Evolutionary conservation across 192 early-diverging fungal genomes (phyloP).

Genomic region (Jimgerdemannia flammicorona): DNA sequence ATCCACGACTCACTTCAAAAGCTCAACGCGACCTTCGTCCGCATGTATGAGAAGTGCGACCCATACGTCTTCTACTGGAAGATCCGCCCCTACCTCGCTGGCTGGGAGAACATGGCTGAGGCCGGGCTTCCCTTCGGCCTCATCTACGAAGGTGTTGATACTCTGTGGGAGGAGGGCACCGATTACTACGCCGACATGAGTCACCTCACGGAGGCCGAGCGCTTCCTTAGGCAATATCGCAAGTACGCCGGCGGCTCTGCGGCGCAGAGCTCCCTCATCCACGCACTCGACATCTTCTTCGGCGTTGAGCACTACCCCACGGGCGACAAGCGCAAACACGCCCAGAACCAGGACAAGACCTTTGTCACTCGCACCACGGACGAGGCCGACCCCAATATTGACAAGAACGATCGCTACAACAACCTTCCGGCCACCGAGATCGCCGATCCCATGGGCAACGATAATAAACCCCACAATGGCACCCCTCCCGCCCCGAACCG

Average conservation of each 20-base stretch:
- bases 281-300: conserved; percentile 84
- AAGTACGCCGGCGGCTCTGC: conserved; percentile 90
- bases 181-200: conserved; percentile 46
- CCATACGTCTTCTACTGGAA: conserved; percentile 95
- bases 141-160: conserved; percentile 87
- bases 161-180: conserved; percentile 24
- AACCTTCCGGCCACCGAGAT: conserved; percentile 23
- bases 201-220: conserved; percentile 44
- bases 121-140: conserved; percentile 84
- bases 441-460: not conserved
- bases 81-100: conserved; percentile 84
- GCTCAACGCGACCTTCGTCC: conserved; percentile 51
- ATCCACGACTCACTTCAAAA: conserved; percentile 54
- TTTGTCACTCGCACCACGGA: not conserved
- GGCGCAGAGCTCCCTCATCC: conserved; percentile 91
- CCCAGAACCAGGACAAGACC: conserved; percentile 3
- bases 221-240: conserved; percentile 57
- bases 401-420: conserved; percentile 29
- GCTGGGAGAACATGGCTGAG: conserved; percentile 90
- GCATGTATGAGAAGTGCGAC: conserved; percentile 93
- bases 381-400: not conserved
- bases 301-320: conserved; percentile 87
- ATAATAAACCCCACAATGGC: conserved; percentile 24
- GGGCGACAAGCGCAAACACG: conserved; percentile 27
- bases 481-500: conserved; percentile 22